phyloP scores from a whole-genome alignment of 108 stramenopile genomes.

The Fragilariopsis cylindrus region DNA sequence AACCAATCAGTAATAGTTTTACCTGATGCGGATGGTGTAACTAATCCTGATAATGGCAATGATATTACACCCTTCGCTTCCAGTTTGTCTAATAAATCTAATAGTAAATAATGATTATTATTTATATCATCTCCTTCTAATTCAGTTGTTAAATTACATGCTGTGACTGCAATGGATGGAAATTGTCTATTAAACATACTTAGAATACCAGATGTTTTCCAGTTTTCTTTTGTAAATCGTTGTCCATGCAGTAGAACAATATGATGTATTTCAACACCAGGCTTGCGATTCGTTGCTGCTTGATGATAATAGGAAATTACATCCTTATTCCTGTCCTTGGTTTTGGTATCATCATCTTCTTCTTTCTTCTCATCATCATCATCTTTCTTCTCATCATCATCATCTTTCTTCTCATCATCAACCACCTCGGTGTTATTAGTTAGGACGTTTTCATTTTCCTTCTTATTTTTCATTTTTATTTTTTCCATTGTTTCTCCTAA shows the following conservation, averaged over 20 bases:
- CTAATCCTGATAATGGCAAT: conserved; percentile 31
- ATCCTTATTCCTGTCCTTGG: too few relatives aligned
- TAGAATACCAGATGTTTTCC: conserved; percentile 67
- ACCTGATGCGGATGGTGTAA: conserved; percentile 82
- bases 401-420: too few relatives aligned
- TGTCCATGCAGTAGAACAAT: conserved; percentile 75
- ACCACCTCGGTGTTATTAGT: too few relatives aligned
- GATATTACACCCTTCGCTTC: background rate
- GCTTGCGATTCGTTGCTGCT: background rate
- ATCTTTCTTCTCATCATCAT: too few relatives aligned
- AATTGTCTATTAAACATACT: conserved; percentile 21
- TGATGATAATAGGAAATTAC: background rate
- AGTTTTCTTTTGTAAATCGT: conserved; percentile 76
- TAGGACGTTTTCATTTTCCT: too few relatives aligned
- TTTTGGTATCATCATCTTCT: too few relatives aligned
- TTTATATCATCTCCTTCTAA: too few relatives aligned
- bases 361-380: too few relatives aligned
- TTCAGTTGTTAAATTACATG: conserved; percentile 51
- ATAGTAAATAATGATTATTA: too few relatives aligned
- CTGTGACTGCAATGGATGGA: conserved; percentile 47
- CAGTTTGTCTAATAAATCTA: too few relatives aligned
- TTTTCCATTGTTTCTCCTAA: too few relatives aligned
- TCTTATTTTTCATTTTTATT: too few relatives aligned
- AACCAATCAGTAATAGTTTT: conserved; percentile 56
- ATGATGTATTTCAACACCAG: conserved; percentile 14